These are phyloP conservation scores for Colletotrichum falcatum DNA, from an alignment of 2,329 filamentous ascomycete genomes.

Conservation along the genomic window DNA sequence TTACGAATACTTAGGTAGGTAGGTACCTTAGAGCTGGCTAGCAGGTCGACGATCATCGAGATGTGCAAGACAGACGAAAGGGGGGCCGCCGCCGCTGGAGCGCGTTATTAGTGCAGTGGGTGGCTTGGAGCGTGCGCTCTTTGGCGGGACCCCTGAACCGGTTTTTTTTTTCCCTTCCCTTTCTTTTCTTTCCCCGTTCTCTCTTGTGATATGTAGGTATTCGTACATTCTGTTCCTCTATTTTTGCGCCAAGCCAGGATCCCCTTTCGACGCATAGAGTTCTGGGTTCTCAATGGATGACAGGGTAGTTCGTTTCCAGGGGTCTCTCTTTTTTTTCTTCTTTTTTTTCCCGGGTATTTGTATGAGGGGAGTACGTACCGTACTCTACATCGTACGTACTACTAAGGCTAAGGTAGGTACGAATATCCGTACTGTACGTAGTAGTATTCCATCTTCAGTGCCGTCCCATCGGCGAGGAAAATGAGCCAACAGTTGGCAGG, in stretches of 20 bases:
- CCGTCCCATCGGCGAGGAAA: background rate
- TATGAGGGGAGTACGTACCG: too few relatives aligned
- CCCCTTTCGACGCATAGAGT: slow-evolving; percentile 6
- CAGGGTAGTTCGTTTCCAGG: background rate
- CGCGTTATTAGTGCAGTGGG: slow-evolving; percentile 31
- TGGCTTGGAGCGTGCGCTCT: slow-evolving; percentile 26
- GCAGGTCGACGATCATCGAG: slow-evolving; percentile 28
- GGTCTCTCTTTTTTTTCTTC: too few relatives aligned
- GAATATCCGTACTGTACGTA: too few relatives aligned
- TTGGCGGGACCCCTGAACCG: slow-evolving; percentile 33
- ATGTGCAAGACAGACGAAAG: slow-evolving; percentile 36
- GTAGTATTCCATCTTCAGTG: background rate
- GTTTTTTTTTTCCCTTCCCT: slow-evolving; percentile 1
- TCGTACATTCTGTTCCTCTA: background rate
- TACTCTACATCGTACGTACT: too few relatives aligned
- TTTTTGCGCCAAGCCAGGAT: slow-evolving; percentile 5
- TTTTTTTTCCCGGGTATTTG: too few relatives aligned
- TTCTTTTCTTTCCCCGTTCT: too few relatives aligned
- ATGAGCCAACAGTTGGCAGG: slow-evolving; percentile 31
- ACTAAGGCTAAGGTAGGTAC: too few relatives aligned
- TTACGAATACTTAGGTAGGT: too few relatives aligned
- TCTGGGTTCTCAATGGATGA: background rate
- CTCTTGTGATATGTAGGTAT: background rate
- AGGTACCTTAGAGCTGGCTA: background rate
- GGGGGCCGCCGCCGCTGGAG: slow-evolving; percentile 30